Evolutionary conservation across 208 protist species (phyloP).

Genomic region (Phytomonas francai): DNA sequence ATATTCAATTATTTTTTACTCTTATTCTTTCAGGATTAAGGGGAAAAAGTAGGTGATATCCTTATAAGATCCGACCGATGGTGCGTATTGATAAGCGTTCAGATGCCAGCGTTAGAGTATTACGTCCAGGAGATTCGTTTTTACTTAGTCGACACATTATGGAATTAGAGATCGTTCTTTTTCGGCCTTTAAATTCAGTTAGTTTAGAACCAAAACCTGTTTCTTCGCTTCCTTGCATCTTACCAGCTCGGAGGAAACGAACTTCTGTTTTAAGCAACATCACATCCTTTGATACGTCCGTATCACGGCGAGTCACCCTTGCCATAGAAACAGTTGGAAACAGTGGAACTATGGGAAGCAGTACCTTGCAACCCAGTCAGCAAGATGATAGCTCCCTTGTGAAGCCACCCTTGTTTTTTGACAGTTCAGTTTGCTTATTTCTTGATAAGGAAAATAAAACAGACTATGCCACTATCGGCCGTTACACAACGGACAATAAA

Average conservation of each 20-base stretch:
- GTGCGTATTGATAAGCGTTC: constrained; percentile 24
- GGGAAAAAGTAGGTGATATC: constrained; percentile 3
- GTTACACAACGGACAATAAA: constrained; percentile 46
- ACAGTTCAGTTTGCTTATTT: constrained; percentile 71
- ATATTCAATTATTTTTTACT: constrained; percentile 9
- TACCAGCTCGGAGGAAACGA: background rate
- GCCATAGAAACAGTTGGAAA: constrained; percentile 6
- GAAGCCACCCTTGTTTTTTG: constrained; percentile 54
- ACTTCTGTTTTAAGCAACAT: constrained; percentile 2
- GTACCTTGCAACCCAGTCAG: background rate
- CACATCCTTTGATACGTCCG: background rate
- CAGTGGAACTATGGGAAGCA: background rate
- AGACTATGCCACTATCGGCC: constrained; percentile 68
- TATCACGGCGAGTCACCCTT: constrained; percentile 4
- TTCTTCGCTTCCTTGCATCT: constrained; percentile 9
- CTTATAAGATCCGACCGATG: constrained; percentile 11
- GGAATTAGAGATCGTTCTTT: constrained; percentile 76
- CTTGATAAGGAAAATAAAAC: constrained; percentile 36
- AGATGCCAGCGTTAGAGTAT: constrained; percentile 32
- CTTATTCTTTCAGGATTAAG: constrained; percentile 3
- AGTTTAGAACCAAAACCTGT: constrained; percentile 9
- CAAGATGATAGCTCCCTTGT: background rate
- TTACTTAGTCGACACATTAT: constrained; percentile 35
- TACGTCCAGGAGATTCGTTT: constrained; percentile 53
- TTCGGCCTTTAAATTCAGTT: constrained; percentile 37